Evolutionary conservation across 495 filamentous ascomycete species (phyloP).

Genomic region (Aspergillus homomorphus): DNA sequence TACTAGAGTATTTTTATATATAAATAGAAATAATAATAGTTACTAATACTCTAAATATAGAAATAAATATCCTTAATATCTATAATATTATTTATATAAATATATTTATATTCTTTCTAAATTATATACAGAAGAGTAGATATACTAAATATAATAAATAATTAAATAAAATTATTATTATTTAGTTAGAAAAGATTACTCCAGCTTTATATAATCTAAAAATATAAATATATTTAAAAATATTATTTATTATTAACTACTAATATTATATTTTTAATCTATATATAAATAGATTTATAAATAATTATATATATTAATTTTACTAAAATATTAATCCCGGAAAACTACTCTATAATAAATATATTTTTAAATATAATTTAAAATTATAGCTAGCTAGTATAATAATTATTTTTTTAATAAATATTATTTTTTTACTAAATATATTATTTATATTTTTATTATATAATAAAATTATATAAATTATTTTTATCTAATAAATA

Average conservation of each 20-base stretch:
- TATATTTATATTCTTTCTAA: neutral
- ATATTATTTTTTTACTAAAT: neutral
- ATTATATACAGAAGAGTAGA: too few species aligned
- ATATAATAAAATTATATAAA: neutral
- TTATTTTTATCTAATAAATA: too few species aligned
- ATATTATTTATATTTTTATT: constrained; percentile 3
- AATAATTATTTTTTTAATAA: constrained; percentile 5
- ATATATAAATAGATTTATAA: constrained; percentile 3
- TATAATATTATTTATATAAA: too few species aligned
- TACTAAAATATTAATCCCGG: neutral
- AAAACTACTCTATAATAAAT: too few species aligned
- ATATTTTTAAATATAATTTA: neutral
- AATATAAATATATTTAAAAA: neutral
- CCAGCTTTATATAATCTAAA: constrained; percentile 5
- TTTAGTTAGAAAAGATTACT: too few species aligned
- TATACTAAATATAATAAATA: too few species aligned
- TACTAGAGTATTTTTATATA: too few species aligned
- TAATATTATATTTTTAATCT: neutral
- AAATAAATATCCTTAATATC: too few species aligned
- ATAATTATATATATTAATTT: constrained; percentile 1
- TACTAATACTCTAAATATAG: too few species aligned
- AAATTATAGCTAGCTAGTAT: neutral
- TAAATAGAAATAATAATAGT: too few species aligned
- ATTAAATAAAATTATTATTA: too few species aligned
- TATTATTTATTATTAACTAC: neutral